Evolutionary conservation across 352 stramenopile genomes (phyloP).

Genomic region (Phytopythium vexans): DNA sequence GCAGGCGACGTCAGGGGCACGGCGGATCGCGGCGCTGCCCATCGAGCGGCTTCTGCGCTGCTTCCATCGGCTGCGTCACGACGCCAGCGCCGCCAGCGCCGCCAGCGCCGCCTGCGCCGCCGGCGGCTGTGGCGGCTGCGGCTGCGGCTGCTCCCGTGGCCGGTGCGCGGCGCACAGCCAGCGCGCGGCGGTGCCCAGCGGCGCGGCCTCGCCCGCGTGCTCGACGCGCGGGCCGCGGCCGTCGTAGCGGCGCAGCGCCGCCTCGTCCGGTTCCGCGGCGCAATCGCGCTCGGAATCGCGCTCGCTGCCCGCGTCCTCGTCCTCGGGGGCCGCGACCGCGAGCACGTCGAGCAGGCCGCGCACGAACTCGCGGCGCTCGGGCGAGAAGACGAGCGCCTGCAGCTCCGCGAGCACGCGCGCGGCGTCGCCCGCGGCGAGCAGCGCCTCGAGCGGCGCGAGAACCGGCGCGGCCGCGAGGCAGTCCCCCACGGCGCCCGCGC

Average conservation of each 20-base stretch:
- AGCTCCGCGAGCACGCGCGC: conserved; percentile 50
- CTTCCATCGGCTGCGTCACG: too few relatives aligned
- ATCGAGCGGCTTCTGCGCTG: too few relatives aligned
- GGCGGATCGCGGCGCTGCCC: too few relatives aligned
- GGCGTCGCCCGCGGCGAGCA: conserved; percentile 33
- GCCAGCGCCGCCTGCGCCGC: too few relatives aligned
- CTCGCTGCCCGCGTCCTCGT: conserved; percentile 12
- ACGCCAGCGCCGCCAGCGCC: too few relatives aligned
- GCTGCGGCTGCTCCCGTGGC: too few relatives aligned
- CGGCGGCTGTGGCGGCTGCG: too few relatives aligned
- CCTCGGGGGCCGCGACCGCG: conserved; percentile 16
- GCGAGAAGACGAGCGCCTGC: conserved; percentile 46
- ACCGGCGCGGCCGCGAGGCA: conserved; percentile 53
- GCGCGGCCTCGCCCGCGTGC: conserved; percentile 7
- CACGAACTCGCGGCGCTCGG: conserved; percentile 62
- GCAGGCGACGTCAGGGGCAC: too few relatives aligned
- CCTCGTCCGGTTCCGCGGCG: conserved; percentile 24
- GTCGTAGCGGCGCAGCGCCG: conserved; percentile 33
- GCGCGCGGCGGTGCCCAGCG: conserved; percentile 18
- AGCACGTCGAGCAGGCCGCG: conserved; percentile 52
- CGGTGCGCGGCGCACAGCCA: conserved; percentile 33
- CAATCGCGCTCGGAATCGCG: too few relatives aligned
- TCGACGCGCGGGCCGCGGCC: neutral
- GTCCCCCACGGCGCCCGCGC: conserved; percentile 40
- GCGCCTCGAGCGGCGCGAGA: conserved; percentile 47